Conservation (phyloP, 352 stramenopile genomes). For the Phytophthora crassamura region DNA sequence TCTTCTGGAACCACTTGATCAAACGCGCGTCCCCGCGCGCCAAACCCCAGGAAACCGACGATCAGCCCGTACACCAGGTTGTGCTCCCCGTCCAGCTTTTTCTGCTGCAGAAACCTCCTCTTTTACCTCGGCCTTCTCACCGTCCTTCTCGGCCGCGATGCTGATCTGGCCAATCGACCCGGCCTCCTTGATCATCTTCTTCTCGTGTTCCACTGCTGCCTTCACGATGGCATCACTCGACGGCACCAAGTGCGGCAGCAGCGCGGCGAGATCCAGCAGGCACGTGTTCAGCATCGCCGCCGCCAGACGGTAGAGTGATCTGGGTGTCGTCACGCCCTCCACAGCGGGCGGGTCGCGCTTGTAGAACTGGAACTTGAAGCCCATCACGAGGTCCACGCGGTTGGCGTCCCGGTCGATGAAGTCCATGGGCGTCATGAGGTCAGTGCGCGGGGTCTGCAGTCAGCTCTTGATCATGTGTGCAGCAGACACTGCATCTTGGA, state of each 20-base stretch:
- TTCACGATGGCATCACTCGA: slow-evolving; percentile 69
- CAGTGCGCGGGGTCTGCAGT: too few species aligned
- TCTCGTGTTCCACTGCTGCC: slow-evolving; percentile 48
- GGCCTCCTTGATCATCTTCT: too few species aligned
- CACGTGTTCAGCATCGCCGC: slow-evolving; percentile 89
- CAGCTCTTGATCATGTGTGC: too few species aligned
- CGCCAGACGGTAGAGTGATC: slow-evolving; percentile 87
- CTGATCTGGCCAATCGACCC: too few species aligned
- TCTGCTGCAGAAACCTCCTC: slow-evolving; percentile 35
- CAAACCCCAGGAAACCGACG: slow-evolving; percentile 81
- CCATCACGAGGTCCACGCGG: too few species aligned
- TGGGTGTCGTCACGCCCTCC: too few species aligned
- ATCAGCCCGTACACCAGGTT: slow-evolving; percentile 89
- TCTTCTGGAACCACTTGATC: slow-evolving; percentile 79
- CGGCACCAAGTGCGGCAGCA: slow-evolving; percentile 84
- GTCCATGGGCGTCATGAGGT: too few species aligned
- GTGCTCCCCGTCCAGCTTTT: slow-evolving; percentile 37
- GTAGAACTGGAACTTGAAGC: too few species aligned
- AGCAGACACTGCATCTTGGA: slow-evolving; percentile 92
- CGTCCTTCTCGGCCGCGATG: slow-evolving; percentile 67
- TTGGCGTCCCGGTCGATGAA: too few species aligned
- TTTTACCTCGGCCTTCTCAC: slow-evolving; percentile 35
- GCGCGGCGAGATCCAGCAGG: slow-evolving; percentile 73
- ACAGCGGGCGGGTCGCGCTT: too few species aligned
- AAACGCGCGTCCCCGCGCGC: slow-evolving; percentile 70